phyloP scores from a whole-genome alignment of 306 rosid genomes.

The Spatholobus suberectus region DNA sequence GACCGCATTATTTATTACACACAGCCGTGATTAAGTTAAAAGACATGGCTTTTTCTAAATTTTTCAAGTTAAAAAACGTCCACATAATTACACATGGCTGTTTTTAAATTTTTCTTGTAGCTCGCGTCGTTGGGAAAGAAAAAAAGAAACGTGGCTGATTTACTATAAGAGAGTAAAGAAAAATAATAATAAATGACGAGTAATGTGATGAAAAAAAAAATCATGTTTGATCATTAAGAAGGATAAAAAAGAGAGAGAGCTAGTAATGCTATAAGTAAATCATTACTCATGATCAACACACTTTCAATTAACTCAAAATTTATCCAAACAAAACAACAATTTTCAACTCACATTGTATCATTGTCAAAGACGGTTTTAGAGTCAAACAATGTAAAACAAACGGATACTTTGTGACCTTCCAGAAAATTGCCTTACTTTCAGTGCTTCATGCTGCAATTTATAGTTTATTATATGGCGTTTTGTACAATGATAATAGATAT shows the following conservation, averaged over 20 bases:
- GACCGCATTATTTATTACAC: no score
- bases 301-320: neutral
- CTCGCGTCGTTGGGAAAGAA: neutral
- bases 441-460: neutral
- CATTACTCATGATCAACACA: neutral
- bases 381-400: neutral
- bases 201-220: neutral
- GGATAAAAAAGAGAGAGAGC: no score
- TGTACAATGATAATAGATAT: neutral
- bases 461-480: neutral
- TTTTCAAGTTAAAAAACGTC: neutral
- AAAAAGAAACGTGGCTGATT: neutral
- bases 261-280: neutral
- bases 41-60: neutral
- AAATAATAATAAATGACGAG: neutral
- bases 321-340: neutral
- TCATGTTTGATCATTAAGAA: neutral
- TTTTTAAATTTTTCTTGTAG: neutral
- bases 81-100: neutral
- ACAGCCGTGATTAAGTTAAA: neutral
- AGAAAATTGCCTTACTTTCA: neutral
- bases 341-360: neutral
- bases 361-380: neutral
- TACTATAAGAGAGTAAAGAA: neutral
- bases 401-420: neutral